A percentile compares a stretch with the other conserved stretches of the same genome.
These are phyloP conservation scores for Fusarium lyarnte DNA, from an alignment of 2,329 filamentous ascomycete species.

Conservation along the genomic window DNA sequence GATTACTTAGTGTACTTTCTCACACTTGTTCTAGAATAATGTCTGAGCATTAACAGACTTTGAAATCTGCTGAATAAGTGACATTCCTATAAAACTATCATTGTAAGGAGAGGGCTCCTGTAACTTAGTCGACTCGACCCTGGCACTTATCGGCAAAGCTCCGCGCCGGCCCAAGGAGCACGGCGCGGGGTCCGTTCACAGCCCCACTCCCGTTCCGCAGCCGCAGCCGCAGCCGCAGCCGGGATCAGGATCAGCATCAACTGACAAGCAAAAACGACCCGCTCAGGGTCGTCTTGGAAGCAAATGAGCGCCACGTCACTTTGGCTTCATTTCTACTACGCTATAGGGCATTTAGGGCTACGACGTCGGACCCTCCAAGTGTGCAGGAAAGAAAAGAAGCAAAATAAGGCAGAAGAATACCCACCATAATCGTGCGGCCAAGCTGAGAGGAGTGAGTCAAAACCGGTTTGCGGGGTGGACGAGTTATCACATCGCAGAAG, in stretches of 20 bases:
- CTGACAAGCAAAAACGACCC: constrained; percentile 4
- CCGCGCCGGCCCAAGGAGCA: background rate
- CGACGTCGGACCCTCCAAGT: background rate
- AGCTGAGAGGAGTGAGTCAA: constrained; percentile 16
- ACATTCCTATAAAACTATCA: background rate
- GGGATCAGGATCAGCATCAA: constrained; percentile 3
- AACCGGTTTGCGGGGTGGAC: constrained; percentile 33
- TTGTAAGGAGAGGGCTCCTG: background rate
- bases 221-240: constrained; percentile 23
- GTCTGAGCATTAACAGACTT: background rate
- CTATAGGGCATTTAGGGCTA: background rate
- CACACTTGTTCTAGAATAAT: background rate
- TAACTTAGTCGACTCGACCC: background rate
- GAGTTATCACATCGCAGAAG: constrained; percentile 29
- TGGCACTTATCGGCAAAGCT: background rate
- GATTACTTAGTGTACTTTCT: background rate
- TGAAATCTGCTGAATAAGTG: background rate
- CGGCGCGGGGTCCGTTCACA: constrained; percentile 19
- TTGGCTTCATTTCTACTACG: constrained; percentile 4
- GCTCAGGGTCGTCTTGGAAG: constrained; percentile 14
- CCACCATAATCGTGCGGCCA: constrained; percentile 18
- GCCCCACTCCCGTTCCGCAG: constrained; percentile 31
- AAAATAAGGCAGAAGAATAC: background rate
- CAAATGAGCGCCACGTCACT: constrained; percentile 27
- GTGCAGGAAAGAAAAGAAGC: background rate